A percentile compares a stretch with the other conserved stretches of the same genome.
These are phyloP conservation scores for Solanum chaucha DNA, from an alignment of 257 asterid genomes.

Conservation along the genomic window DNA sequence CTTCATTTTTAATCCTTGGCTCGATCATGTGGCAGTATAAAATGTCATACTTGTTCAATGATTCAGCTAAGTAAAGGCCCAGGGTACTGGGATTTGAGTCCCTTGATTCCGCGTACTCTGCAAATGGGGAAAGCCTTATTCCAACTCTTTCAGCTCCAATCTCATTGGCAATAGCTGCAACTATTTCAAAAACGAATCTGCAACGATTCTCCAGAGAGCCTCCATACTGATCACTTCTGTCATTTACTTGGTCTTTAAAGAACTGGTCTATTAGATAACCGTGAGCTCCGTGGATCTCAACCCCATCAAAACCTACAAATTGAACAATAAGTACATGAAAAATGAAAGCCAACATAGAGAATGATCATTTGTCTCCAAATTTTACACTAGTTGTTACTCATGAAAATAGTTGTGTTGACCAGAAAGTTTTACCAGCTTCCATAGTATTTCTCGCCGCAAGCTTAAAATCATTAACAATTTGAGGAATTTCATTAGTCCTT, in stretches of 20 bases:
- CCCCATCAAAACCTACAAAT: slow-evolving; percentile 51
- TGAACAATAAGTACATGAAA: background rate
- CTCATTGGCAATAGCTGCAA: slow-evolving; percentile 35
- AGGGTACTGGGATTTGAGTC: slow-evolving; percentile 56
- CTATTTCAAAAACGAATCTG: slow-evolving; percentile 46
- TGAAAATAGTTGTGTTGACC: too few relatives aligned
- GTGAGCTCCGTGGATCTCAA: slow-evolving; percentile 69
- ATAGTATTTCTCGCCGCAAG: too few relatives aligned
- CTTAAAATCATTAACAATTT: too few relatives aligned
- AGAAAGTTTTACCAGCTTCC: too few relatives aligned
- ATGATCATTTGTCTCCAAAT: background rate
- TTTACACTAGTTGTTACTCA: background rate
- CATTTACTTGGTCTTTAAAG: slow-evolving; percentile 21
- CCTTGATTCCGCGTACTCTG: slow-evolving; percentile 20
- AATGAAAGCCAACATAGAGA: background rate
- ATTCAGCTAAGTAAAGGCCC: slow-evolving; percentile 47
- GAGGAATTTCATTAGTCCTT: too few relatives aligned
- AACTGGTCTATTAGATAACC: slow-evolving; percentile 68
- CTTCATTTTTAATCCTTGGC: slow-evolving; percentile 36
- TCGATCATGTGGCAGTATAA: slow-evolving; percentile 66
- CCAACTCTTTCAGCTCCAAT: slow-evolving; percentile 51
- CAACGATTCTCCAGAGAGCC: slow-evolving; percentile 64
- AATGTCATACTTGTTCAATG: slow-evolving; percentile 30
- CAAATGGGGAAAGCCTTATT: slow-evolving; percentile 62
- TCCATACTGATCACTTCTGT: slow-evolving; percentile 61